A percentile compares a stretch with the other conserved stretches of the same genome.
Conservation (phyloP, 2,329 filamentous ascomycete genomes). For the Aureobasidium sp. region DNA sequence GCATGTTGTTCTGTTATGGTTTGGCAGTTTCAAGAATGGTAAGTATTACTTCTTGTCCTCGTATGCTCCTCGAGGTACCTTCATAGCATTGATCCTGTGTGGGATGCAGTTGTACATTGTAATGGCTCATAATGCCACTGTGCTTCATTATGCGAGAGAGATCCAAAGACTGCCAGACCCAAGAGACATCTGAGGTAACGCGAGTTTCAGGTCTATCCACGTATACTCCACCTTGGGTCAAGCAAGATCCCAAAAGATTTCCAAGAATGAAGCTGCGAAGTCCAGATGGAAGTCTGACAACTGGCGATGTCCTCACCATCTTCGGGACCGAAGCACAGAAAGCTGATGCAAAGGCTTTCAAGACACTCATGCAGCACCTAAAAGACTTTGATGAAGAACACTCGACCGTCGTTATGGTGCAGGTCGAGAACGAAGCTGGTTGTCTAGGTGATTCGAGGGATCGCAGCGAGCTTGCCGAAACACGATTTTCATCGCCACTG, state of each 20-base stretch:
- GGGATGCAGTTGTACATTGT: no score
- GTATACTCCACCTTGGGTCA: slow-evolving; percentile 37
- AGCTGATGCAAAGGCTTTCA: slow-evolving; percentile 37
- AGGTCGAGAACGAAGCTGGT: slow-evolving; percentile 52
- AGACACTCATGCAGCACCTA: slow-evolving; percentile 33
- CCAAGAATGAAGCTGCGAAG: slow-evolving; percentile 27
- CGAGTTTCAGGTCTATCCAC: slow-evolving; percentile 28
- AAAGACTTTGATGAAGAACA: slow-evolving; percentile 40
- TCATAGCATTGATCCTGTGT: no score
- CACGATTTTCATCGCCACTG: slow-evolving; percentile 34
- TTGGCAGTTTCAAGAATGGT: slow-evolving; percentile 45
- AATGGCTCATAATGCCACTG: no score
- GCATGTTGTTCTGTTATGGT: slow-evolving; percentile 40
- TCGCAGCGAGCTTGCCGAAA: slow-evolving; percentile 36
- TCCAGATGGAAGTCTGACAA: slow-evolving; percentile 23
- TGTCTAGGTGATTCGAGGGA: slow-evolving; percentile 48
- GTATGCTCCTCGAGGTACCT: no score
- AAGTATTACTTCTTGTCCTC: slow-evolving; percentile 6
- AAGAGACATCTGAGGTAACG: not conserved
- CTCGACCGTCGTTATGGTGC: slow-evolving; percentile 49
- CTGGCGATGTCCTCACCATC: slow-evolving; percentile 31
- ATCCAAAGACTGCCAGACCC: no score
- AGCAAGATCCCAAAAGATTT: slow-evolving; percentile 28
- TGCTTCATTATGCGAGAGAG: no score
- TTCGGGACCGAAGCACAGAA: slow-evolving; percentile 32